Conservation (phyloP, 2,329 filamentous ascomycete genomes). For the Diaporthe amygdali region DNA sequence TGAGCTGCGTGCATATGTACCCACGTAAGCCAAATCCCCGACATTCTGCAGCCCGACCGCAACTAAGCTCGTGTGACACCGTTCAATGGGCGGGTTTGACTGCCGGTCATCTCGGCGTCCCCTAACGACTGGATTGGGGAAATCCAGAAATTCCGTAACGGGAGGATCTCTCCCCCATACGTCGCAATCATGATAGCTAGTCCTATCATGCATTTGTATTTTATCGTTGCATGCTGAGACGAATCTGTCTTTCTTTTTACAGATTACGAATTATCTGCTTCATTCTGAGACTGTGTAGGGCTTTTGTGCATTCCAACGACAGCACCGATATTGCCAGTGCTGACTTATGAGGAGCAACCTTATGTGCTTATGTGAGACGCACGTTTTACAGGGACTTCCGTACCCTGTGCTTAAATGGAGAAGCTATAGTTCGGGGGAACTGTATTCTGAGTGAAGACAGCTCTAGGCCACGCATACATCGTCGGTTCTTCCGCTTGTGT, state of each 20-base stretch:
- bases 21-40: neutral
- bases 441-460: neutral
- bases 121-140: slow-evolving; percentile 3
- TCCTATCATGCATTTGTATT: neutral
- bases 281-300: neutral
- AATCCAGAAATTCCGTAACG: slow-evolving; percentile 1
- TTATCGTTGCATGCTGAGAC: neutral
- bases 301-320: neutral
- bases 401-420: neutral
- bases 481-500: neutral
- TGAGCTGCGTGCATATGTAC: neutral
- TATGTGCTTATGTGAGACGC: neutral
- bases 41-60: neutral
- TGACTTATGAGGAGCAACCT: neutral
- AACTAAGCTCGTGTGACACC: slow-evolving; percentile 5
- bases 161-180: neutral
- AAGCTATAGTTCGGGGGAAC: neutral
- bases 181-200: neutral
- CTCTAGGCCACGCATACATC: neutral
- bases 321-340: neutral
- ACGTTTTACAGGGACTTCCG: neutral
- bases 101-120: slow-evolving; percentile 5
- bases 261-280: neutral
- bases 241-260: neutral
- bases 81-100: neutral